Percentiles rank a stretch among this genome's conserved stretches.
phyloP scores from a whole-genome alignment of 108 stramenopile species.

The Nannochloropsis salina region DNA sequence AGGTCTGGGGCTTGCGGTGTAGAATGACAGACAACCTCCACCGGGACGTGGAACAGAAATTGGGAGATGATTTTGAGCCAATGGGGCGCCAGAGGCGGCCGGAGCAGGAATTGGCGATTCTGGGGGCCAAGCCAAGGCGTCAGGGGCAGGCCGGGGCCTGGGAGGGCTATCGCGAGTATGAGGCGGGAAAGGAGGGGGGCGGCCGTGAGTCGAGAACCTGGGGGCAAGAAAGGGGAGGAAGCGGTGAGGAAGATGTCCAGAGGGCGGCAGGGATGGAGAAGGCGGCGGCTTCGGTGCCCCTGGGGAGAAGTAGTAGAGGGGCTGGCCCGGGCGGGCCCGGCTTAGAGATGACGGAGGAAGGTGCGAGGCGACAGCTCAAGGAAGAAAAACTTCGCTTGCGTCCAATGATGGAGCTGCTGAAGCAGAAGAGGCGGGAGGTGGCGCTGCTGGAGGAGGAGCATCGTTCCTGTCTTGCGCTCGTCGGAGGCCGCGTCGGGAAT shows the following conservation, averaged over 20 bases:
- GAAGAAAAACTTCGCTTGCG: neutral
- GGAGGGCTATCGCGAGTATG: too few species aligned
- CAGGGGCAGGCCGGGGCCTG: too few species aligned
- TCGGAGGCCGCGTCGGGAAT: neutral
- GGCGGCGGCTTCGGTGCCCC: too few species aligned
- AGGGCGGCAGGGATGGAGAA: neutral
- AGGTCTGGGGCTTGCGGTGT: neutral
- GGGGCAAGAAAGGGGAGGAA: too few species aligned
- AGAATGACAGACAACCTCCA: neutral
- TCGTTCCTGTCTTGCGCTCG: neutral
- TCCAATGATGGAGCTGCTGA: neutral
- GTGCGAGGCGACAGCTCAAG: neutral
- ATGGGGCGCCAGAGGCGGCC: too few species aligned
- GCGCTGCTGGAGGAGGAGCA: neutral
- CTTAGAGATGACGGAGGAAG: neutral
- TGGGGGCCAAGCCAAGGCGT: too few species aligned
- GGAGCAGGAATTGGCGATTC: too few species aligned
- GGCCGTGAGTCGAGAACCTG: too few species aligned
- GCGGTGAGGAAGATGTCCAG: neutral
- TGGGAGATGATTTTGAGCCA: too few species aligned
- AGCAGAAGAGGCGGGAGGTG: neutral
- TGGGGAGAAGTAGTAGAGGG: too few species aligned
- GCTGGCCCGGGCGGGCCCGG: too few species aligned
- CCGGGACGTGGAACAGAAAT: neutral
- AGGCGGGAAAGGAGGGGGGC: too few species aligned